Evolutionary conservation across 1,139 yeast species (phyloP), one percentile per base, ranked within the genome.

Genomic region (Candida sanyaensis): DNA sequence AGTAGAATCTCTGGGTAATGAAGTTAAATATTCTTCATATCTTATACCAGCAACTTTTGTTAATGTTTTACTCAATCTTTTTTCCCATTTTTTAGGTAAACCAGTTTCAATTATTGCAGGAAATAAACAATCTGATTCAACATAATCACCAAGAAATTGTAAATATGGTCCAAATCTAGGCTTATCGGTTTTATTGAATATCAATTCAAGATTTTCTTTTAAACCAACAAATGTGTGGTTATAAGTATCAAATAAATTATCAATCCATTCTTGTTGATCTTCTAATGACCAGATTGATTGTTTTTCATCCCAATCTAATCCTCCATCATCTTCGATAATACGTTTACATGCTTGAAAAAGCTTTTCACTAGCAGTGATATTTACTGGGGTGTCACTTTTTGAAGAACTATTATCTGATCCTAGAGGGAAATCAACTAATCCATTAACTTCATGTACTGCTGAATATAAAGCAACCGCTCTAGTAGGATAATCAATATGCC

Each of bases 151-250:
- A 44, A 84, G 66, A 34, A 84, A 73, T 36, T 65, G 57, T 44
- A 86, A 61, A 37, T 71, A 66, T 0, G 88, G 84, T 0, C 83
- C 83, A 55, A 88, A 81, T 55, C 78, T 81, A 0, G 95, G 92
- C 49, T 81, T 80, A 1, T 76, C 69, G 0, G 69, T 60, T 41
- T 63, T 65, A 30, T 75, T 77, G 55, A 79, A 83, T 1, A 88
- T 66, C 21, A 69, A 68, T 17, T 68, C 62, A 31, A 87, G 56
- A 4, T 69, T 61, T 31, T 70, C 76, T 47, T 76, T 75, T 11
- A 87, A 64, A 5, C 80, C 67, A 37, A 66, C 65, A 60, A 86
- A 71, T 5, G 78, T 65, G 42, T 77, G 75, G 44, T 73, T 73
- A 50, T 81, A 83, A 1, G 84, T 67, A 36, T 67, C 65, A 11